phyloP scores from a whole-genome alignment of 495 filamentous ascomycete genomes.

The Filosporella fistucella region DNA sequence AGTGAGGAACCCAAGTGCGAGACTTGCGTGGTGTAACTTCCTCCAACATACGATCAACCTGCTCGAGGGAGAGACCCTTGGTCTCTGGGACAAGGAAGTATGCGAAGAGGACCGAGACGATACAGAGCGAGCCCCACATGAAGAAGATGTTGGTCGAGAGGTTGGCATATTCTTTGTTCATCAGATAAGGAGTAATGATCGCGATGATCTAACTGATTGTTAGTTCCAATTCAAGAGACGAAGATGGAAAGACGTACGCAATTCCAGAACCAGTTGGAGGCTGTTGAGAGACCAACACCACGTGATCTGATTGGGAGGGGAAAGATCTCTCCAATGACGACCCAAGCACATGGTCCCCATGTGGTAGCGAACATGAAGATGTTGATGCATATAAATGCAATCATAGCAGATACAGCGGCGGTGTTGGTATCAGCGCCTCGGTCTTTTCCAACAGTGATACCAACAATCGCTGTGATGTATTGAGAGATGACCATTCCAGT shows the following conservation, averaged over 20 bases:
- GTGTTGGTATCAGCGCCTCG: constrained; percentile 22
- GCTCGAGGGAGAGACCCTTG: constrained; percentile 83
- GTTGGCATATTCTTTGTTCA: constrained; percentile 37
- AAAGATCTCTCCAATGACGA: constrained; percentile 84
- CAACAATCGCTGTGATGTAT: constrained; percentile 78
- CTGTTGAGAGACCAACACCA: constrained; percentile 74
- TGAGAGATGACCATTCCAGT: constrained; percentile 78
- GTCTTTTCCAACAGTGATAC: constrained; percentile 53
- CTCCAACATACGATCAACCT: constrained; percentile 88
- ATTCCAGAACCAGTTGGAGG: constrained; percentile 90
- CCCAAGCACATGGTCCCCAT: constrained; percentile 71
- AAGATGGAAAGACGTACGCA: constrained; percentile 11
- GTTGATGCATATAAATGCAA: constrained; percentile 67
- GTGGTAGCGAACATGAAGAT: constrained; percentile 77
- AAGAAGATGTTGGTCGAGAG: constrained; percentile 74
- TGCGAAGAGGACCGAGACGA: constrained; percentile 59
- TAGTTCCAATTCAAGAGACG: background rate
- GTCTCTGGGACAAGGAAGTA: constrained; percentile 83
- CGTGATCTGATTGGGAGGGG: constrained; percentile 77
- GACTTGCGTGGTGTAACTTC: constrained; percentile 71
- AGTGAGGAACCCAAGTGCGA: constrained; percentile 63
- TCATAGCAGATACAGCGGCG: constrained; percentile 58
- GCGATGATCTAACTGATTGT: constrained; percentile 17
- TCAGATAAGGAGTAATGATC: constrained; percentile 25
- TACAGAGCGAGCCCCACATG: constrained; percentile 71